phyloP scores from a whole-genome alignment of 768 basidiomycete species.

The Albatrellus ellisii region DNA sequence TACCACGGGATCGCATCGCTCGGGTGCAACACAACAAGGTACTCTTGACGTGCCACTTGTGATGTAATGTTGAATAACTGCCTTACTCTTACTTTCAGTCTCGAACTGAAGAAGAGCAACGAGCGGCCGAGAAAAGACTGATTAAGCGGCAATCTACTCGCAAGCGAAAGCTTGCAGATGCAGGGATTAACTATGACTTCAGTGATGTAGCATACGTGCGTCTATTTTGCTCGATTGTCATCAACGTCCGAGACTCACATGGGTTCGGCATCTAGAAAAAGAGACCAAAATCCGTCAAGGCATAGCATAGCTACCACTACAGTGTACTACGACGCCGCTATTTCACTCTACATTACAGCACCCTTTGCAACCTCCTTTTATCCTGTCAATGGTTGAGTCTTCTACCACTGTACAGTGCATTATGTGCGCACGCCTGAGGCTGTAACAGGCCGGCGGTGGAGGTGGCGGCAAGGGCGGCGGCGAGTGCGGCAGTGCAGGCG shows the following conservation, averaged over 20 bases:
- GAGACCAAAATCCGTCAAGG: background rate
- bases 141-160: slow-evolving; percentile 65
- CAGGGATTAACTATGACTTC: slow-evolving; percentile 84
- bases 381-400: no score
- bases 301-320: no score
- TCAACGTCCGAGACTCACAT: background rate
- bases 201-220: slow-evolving; percentile 74
- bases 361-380: no score
- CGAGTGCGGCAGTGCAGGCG: no score
- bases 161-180: slow-evolving; percentile 64
- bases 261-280: background rate
- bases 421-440: no score
- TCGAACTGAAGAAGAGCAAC: slow-evolving; percentile 60
- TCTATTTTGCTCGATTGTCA: slow-evolving; percentile 7
- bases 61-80: background rate
- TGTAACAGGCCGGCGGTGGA: no score
- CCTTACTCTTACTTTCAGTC: slow-evolving; percentile 26
- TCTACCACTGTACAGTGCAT: no score
- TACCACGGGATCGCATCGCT: slow-evolving; percentile 60
- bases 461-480: no score
- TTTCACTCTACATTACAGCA: no score
- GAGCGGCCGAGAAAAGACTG: slow-evolving; percentile 50
- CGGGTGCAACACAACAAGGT: slow-evolving; percentile 74
- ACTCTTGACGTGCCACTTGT: background rate
- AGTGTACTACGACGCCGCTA: no score